Percentiles rank a stretch among this genome's conserved stretches.
These are phyloP conservation scores for Purshia tridentata DNA, from an alignment of 306 rosid species.

Conservation along the genomic window DNA sequence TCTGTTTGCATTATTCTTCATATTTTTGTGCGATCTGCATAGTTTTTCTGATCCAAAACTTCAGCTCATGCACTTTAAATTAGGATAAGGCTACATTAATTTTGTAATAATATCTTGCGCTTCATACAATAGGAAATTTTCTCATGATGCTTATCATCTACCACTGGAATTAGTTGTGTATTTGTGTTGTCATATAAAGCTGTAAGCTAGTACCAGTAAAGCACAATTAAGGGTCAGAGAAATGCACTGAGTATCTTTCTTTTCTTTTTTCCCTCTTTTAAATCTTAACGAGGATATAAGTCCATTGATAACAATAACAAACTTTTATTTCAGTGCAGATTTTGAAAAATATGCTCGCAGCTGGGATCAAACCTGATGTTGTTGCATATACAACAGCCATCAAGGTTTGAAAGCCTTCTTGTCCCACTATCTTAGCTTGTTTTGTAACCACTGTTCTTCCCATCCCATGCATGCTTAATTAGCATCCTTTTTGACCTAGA, in stretches of 20 bases:
- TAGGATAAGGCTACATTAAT: background rate
- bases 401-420: conserved; percentile 55
- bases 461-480: background rate
- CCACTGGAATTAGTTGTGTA: background rate
- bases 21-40: background rate
- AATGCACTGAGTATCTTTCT: background rate
- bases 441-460: conserved; percentile 2
- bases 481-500: conserved; percentile 16
- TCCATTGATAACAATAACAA: conserved; percentile 33
- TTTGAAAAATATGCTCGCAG: conserved; percentile 62
- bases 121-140: background rate
- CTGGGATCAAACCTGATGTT: conserved; percentile 83
- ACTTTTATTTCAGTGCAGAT: conserved; percentile 55
- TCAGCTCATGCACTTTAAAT: background rate
- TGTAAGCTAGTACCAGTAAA: background rate
- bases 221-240: background rate
- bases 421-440: conserved; percentile 24
- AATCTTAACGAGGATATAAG: conserved; percentile 13
- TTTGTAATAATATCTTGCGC: background rate
- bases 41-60: background rate
- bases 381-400: conserved; percentile 81
- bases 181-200: background rate
- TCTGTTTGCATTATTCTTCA: conserved; percentile 12
- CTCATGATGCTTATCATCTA: background rate
- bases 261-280: background rate